phyloP scores from a whole-genome alignment of 2,329 filamentous ascomycete genomes.

The Amauroascus verrucosus region DNA sequence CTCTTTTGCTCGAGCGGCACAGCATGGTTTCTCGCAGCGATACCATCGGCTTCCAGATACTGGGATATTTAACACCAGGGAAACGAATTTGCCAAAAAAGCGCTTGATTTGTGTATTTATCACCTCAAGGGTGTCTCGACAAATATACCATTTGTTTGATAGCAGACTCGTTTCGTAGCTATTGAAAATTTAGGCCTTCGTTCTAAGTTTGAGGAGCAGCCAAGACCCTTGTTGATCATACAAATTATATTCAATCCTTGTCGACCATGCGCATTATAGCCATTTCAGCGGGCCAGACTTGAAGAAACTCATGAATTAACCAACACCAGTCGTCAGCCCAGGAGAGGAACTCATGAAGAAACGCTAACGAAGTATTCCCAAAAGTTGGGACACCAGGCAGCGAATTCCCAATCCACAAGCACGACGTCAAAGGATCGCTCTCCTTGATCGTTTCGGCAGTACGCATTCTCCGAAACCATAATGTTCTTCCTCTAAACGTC shows the following conservation, averaged over 20 bases:
- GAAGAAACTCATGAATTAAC: constrained; percentile 22
- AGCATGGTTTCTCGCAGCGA: too few species aligned
- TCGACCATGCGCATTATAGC: constrained; percentile 24
- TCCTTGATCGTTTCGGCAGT: constrained; percentile 18
- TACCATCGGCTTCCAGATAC: neutral
- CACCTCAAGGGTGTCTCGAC: too few species aligned
- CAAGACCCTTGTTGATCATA: neutral
- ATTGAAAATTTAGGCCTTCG: too few species aligned
- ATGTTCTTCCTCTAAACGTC: constrained; percentile 25
- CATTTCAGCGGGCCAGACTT: constrained; percentile 24
- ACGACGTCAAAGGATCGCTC: constrained; percentile 23
- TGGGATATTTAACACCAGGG: neutral
- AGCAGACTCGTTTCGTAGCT: too few species aligned
- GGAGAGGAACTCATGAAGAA: constrained; percentile 8
- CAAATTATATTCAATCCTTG: constrained; percentile 17
- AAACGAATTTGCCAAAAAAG: neutral
- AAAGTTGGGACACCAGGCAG: constrained; percentile 24
- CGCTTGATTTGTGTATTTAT: neutral
- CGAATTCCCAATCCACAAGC: constrained; percentile 23
- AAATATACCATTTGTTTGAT: too few species aligned
- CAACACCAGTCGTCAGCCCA: constrained; percentile 25
- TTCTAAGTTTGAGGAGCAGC: too few species aligned
- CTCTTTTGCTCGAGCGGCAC: too few species aligned
- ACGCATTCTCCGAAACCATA: constrained; percentile 19
- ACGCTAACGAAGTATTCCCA: constrained; percentile 25